A percentile compares a stretch with the other conserved stretches of the same genome.
Evolutionary conservation across 352 stramenopile genomes (phyloP).

Genomic region (Phytophthora lateralis): DNA sequence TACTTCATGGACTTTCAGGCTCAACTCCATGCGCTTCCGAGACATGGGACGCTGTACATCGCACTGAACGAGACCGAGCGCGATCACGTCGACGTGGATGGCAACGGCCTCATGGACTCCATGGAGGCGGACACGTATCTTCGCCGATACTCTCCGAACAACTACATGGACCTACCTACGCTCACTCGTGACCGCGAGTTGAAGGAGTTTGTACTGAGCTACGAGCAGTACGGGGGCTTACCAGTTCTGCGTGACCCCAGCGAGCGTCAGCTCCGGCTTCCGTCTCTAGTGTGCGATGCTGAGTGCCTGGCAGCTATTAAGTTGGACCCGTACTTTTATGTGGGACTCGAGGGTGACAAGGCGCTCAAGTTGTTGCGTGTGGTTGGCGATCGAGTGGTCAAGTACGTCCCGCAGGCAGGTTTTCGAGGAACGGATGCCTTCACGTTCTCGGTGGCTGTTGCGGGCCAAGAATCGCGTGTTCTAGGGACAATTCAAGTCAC

Average conservation of each 20-base stretch:
- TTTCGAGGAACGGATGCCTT: conserved; percentile 63
- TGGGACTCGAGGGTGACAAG: conserved; percentile 50
- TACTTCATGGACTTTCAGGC: conserved; percentile 80
- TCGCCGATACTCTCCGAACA: conserved; percentile 49
- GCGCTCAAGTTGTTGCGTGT: conserved; percentile 53
- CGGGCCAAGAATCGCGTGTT: conserved; percentile 45
- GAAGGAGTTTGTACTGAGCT: conserved; percentile 53
- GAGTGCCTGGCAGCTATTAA: conserved; percentile 47
- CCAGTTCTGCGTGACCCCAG: conserved; percentile 56
- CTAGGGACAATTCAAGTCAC: conserved; percentile 60
- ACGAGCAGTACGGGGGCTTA: conserved; percentile 49
- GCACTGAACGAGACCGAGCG: conserved; percentile 56
- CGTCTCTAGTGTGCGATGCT: conserved; percentile 52
- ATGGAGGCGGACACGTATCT: conserved; percentile 63
- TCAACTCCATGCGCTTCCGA: conserved; percentile 63
- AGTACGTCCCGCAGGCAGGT: conserved; percentile 58
- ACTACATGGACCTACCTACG: conserved; percentile 46
- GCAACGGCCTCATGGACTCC: conserved; percentile 59
- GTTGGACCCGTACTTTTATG: conserved; percentile 68
- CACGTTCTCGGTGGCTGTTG: conserved; percentile 62
- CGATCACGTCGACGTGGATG: conserved; percentile 68
- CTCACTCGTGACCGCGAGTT: conserved; percentile 49
- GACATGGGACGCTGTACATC: conserved; percentile 72
- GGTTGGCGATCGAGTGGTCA: conserved; percentile 47
- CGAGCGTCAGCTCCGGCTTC: conserved; percentile 56